phyloP scores from a whole-genome alignment of 2,329 filamentous ascomycete genomes.

The Ophiostoma piceae region DNA sequence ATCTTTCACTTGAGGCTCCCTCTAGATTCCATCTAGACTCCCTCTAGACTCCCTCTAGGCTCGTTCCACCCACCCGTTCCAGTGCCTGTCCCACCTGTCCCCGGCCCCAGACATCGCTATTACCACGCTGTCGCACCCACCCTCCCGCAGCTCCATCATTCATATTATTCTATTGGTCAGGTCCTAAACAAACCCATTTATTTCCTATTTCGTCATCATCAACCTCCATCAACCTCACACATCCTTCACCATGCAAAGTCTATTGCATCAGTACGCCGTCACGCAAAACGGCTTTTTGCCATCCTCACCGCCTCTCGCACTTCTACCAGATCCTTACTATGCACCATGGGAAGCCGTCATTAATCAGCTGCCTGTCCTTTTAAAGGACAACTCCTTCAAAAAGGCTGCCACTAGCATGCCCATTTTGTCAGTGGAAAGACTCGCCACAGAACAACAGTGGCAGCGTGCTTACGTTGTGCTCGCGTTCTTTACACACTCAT shows the following conservation, averaged over 20 bases:
- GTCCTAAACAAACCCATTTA: neutral
- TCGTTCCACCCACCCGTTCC: neutral
- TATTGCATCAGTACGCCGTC: conserved; percentile 18
- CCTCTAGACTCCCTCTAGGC: neutral
- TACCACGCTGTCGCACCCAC: neutral
- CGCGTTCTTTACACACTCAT: conserved; percentile 74
- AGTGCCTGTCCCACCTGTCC: too few species aligned
- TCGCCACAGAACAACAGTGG: conserved; percentile 68
- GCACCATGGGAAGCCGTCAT: conserved; percentile 70
- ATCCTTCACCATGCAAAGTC: neutral
- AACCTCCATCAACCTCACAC: neutral
- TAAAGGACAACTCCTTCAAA: conserved; percentile 61
- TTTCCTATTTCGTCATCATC: neutral
- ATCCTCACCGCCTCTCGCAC: conserved; percentile 57
- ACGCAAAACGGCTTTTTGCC: conserved; percentile 68
- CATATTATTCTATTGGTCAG: conserved; percentile 14
- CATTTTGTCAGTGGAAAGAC: conserved; percentile 59
- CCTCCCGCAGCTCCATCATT: neutral
- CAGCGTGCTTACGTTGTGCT: conserved; percentile 73
- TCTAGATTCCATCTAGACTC: neutral
- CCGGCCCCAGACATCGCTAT: neutral
- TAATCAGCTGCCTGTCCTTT: conserved; percentile 59
- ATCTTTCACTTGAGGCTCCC: neutral
- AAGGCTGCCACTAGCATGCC: conserved; percentile 60
- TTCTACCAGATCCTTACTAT: conserved; percentile 67